These are phyloP conservation scores for Carex pumila DNA, from an alignment of 176 grass and related monocot species.

Conservation along the genomic window DNA sequence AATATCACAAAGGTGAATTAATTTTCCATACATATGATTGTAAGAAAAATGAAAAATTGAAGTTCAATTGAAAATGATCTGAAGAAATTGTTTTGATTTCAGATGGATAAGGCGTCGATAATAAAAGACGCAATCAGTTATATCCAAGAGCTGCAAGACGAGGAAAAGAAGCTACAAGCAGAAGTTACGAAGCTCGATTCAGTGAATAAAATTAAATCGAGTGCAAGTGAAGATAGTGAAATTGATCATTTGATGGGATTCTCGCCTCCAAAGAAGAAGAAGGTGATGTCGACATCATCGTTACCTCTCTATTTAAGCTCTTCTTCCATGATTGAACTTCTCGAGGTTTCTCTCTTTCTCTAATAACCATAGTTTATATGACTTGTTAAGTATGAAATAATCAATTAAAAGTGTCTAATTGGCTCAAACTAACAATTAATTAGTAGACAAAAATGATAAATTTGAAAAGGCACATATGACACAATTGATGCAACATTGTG, in stretches of 20 bases:
- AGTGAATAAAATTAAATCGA: neutral
- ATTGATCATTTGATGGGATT: neutral
- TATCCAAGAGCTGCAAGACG: slow-evolving; percentile 65
- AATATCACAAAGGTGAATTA: slow-evolving; percentile 73
- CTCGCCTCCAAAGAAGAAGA: slow-evolving; percentile 23
- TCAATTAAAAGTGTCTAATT: neutral
- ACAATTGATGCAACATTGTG: too few species aligned
- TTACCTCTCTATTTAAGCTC: neutral
- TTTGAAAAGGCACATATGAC: too few species aligned
- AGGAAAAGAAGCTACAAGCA: slow-evolving; percentile 41
- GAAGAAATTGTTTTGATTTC: neutral
- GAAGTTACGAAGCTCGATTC: slow-evolving; percentile 40
- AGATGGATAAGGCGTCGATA: slow-evolving; percentile 98
- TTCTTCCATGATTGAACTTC: slow-evolving; percentile 38
- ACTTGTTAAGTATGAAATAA: neutral
- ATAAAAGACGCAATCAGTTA: slow-evolving; percentile 89
- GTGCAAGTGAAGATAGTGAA: neutral
- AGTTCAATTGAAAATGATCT: neutral
- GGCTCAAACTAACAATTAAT: too few species aligned
- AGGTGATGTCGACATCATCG: slow-evolving; percentile 23
- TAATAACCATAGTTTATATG: neutral
- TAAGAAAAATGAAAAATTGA: neutral
- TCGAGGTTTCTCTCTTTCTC: slow-evolving; percentile 35
- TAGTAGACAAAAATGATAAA: too few species aligned
- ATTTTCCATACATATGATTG: neutral